A percentile compares a stretch with the other conserved stretches of the same genome.
phyloP scores from a whole-genome alignment of 2,329 filamentous ascomycete species.

The Lachnellula occidentalis region DNA sequence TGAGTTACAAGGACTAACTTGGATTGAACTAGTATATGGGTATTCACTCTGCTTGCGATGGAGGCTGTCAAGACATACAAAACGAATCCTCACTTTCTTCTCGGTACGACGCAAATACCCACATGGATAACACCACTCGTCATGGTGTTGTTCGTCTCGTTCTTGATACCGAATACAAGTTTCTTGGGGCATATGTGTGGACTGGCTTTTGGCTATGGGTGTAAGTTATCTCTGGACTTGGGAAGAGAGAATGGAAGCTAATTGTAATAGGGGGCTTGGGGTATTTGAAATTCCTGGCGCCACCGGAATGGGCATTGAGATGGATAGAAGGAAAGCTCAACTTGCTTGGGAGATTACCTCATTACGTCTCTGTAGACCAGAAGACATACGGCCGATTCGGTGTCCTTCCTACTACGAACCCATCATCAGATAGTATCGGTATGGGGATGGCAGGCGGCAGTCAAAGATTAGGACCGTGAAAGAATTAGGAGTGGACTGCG shows the following conservation, averaged over 20 bases:
- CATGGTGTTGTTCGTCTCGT: constrained; percentile 65
- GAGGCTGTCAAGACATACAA: constrained; percentile 84
- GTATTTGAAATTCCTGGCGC: constrained; percentile 83
- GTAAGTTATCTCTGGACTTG: constrained; percentile 45
- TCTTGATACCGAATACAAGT: constrained; percentile 75
- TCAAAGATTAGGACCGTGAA: constrained; percentile 65
- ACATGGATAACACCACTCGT: constrained; percentile 90
- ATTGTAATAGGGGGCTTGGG: constrained; percentile 65
- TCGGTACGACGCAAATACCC: constrained; percentile 64
- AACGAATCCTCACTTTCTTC: constrained; percentile 69
- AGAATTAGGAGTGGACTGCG: not conserved
- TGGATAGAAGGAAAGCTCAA: constrained; percentile 89
- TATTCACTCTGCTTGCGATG: constrained; percentile 78
- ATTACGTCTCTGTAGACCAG: constrained; percentile 92
- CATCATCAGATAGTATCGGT: constrained; percentile 35
- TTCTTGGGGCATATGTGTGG: constrained; percentile 83
- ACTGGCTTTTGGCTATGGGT: constrained; percentile 77
- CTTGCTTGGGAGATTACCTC: constrained; percentile 74
- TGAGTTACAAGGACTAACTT: constrained; percentile 19
- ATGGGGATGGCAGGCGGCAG: constrained; percentile 59
- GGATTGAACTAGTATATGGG: constrained; percentile 65
- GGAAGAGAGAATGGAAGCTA: constrained; percentile 13
- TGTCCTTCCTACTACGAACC: constrained; percentile 61
- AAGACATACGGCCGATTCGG: constrained; percentile 94
- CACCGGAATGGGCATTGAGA: constrained; percentile 79